Conservation (phyloP, 2,329 filamentous ascomycete species). For the Knoxdaviesia proteae region DNA sequence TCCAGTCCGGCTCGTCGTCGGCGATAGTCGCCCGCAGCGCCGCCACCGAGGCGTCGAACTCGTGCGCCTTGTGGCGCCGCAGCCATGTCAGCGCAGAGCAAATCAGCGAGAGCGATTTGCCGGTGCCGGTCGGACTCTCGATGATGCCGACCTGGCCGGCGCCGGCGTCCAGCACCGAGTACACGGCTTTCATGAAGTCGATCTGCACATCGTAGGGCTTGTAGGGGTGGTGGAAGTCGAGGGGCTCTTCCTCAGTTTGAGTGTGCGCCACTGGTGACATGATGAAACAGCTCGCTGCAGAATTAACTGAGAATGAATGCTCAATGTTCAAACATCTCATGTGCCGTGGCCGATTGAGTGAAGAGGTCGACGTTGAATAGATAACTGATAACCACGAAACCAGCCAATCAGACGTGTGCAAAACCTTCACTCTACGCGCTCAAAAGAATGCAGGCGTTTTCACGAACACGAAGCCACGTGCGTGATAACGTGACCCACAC, state of each 20-base stretch:
- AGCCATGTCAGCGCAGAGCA: slow-evolving; percentile 82
- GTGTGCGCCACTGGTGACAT: background rate
- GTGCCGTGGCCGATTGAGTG: too few relatives aligned
- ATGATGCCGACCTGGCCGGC: slow-evolving; percentile 68
- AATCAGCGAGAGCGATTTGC: slow-evolving; percentile 81
- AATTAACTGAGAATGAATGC: too few relatives aligned
- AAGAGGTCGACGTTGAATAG: too few relatives aligned
- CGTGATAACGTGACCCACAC: too few relatives aligned
- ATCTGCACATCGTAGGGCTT: slow-evolving; percentile 73
- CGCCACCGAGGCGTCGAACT: slow-evolving; percentile 28
- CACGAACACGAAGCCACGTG: too few relatives aligned
- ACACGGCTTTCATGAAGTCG: slow-evolving; percentile 71
- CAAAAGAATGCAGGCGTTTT: too few relatives aligned
- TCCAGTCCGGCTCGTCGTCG: slow-evolving; percentile 64
- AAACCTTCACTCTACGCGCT: too few relatives aligned
- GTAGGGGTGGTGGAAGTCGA: slow-evolving; percentile 71
- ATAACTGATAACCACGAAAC: too few relatives aligned
- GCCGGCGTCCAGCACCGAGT: slow-evolving; percentile 49
- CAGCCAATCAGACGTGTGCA: too few relatives aligned
- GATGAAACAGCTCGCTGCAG: too few relatives aligned
- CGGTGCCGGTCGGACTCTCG: slow-evolving; percentile 81
- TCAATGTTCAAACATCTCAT: too few relatives aligned
- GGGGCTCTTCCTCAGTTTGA: background rate
- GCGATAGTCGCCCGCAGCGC: too few relatives aligned
- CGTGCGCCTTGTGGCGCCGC: slow-evolving; percentile 51